These are phyloP conservation scores for Trichosanthes cucumerina DNA, from an alignment of 306 rosid species.

Conservation along the genomic window DNA sequence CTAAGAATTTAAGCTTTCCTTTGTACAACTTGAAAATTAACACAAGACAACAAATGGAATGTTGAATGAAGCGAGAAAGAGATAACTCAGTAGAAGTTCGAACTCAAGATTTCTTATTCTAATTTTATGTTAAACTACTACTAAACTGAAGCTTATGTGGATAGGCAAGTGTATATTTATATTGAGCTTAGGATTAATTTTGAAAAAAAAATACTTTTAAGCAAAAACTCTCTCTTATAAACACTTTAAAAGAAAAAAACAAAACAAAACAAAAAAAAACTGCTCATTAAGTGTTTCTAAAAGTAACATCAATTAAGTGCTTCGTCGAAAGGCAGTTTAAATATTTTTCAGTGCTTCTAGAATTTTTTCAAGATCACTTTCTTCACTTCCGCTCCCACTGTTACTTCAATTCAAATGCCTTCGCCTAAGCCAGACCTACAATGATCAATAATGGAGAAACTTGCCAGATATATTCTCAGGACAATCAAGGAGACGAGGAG, in stretches of 20 bases:
- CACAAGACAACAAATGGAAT: neutral
- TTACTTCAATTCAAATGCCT: neutral
- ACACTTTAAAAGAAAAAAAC: no score
- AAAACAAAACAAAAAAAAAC: no score
- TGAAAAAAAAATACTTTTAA: no score
- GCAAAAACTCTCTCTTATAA: neutral
- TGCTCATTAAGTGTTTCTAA: no score
- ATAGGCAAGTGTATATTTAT: neutral
- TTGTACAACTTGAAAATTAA: neutral
- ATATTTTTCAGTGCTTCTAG: neutral
- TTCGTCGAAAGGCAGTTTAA: neutral
- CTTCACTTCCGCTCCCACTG: neutral
- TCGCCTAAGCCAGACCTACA: neutral
- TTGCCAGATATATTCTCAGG: constrained; percentile 84
- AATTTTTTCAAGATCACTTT: neutral
- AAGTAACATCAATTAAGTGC: neutral
- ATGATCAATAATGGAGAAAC: constrained; percentile 6
- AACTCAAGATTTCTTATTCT: neutral
- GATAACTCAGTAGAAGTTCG: neutral
- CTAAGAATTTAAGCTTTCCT: neutral
- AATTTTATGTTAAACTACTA: neutral
- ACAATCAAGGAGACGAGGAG: constrained; percentile 77
- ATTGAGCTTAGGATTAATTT: neutral
- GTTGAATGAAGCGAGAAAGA: neutral
- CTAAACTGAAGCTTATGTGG: neutral